phyloP scores from a whole-genome alignment of 2,329 filamentous ascomycete genomes.

The Penicillium corylophilum region DNA sequence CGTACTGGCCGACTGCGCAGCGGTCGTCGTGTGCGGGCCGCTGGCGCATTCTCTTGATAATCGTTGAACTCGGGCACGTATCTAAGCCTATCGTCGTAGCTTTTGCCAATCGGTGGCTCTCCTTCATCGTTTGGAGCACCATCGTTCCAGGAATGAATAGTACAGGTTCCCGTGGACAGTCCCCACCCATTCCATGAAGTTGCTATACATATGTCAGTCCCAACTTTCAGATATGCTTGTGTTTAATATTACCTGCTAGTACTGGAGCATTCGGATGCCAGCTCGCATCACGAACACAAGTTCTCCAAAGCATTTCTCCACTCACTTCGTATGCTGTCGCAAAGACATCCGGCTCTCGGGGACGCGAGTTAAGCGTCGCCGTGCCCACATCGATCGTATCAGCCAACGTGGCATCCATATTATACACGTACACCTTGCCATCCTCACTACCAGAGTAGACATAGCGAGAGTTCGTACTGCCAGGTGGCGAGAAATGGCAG shows the following conservation, averaged over 20 bases:
- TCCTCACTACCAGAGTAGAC: slow-evolving; percentile 91
- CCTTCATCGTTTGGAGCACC: slow-evolving; percentile 63
- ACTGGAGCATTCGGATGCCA: slow-evolving; percentile 87
- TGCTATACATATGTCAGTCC: slow-evolving; percentile 49
- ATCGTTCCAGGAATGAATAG: slow-evolving; percentile 76
- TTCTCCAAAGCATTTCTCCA: slow-evolving; percentile 65
- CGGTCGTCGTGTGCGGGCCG: slow-evolving; percentile 12
- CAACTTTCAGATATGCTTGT: background rate
- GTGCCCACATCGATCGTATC: slow-evolving; percentile 73
- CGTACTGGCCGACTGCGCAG: slow-evolving; percentile 24
- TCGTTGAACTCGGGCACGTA: slow-evolving; percentile 48
- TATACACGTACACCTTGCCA: slow-evolving; percentile 88
- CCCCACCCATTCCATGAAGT: slow-evolving; percentile 81
- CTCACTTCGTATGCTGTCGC: slow-evolving; percentile 57
- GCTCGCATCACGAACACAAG: slow-evolving; percentile 81
- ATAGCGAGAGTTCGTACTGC: slow-evolving; percentile 83
- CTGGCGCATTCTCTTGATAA: slow-evolving; percentile 20
- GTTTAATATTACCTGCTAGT: slow-evolving; percentile 57
- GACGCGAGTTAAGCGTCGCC: slow-evolving; percentile 65
- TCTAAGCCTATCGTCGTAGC: slow-evolving; percentile 61
- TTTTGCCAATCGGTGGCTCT: slow-evolving; percentile 57
- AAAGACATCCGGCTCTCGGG: slow-evolving; percentile 52
- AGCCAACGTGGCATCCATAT: slow-evolving; percentile 83
- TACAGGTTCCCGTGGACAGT: slow-evolving; percentile 71
- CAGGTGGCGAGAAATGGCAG: slow-evolving; percentile 89